Base-by-base conservation (phyloP, 371 early-diverging fungal genomes). In the Rhizomucor pusillus region DNA sequence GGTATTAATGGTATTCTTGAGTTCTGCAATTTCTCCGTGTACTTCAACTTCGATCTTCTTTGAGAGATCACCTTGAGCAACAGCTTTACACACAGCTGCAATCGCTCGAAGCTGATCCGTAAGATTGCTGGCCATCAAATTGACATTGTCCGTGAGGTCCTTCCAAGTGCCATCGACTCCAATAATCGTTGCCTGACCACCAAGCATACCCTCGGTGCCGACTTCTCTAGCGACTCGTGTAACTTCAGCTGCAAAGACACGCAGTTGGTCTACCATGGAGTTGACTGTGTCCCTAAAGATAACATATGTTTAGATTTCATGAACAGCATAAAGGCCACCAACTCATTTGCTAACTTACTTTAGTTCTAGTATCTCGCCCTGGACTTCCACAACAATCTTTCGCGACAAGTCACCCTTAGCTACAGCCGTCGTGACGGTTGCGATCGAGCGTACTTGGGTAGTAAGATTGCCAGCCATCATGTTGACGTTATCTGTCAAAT, bases 201-300 rank as follows among this genome's bases (percentile, higher is more conserved):
- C 84, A 2, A 86, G 71, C 48, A 69, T 79, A 11, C 84, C 84
- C 29, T 81, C 86, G 0, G 84, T 86, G 7, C 86, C 83, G 43
- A 86, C 86, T 50, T 82, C 83, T 5, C 71, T 53, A 9, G 83
- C 74, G 0, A 86, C 86, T 6, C 80, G 73, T 35, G 76, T 75
- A n/a, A 87, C 82, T 52, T 86, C 85, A 6, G 72, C 63, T 1
- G 80, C 81, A 60, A 81, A 81, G 0, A 70, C 72, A 50, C 62
- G 82, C 24, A 60, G 51, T 35, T 62, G 62, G 45, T 51, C 56
- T 46, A 56, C 65, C 75, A 20, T 71, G 16, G 57, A 40, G 5
- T 63, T 67, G 52, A 73, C 65, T 1, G 57, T 63, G 33, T 56
- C 79, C 66, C 51, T 41, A 41, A 16, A 5, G 3, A 41, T 14